phyloP scores from a whole-genome alignment of 208 protist species.

The Leishmania turanica region DNA sequence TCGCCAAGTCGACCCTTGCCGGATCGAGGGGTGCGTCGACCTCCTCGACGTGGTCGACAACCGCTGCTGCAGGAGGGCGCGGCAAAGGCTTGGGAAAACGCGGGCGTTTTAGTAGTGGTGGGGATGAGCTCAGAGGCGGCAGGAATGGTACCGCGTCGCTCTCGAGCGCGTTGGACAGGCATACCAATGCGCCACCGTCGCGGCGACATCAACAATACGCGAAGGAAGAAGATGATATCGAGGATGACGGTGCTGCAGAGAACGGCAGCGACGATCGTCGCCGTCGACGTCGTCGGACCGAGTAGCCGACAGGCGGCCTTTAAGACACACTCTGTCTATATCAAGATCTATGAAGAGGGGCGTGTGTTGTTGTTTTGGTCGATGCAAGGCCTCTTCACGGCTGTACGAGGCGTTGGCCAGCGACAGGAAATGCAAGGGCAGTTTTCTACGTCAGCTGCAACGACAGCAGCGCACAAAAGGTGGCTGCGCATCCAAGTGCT shows the following conservation, averaged over 20 bases:
- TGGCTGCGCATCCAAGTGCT: not conserved
- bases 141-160: not conserved
- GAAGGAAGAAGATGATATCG: conserved; percentile 12
- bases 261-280: conserved; percentile 5
- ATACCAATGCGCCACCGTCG: conserved; percentile 16
- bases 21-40: conserved; percentile 6
- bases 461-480: no score
- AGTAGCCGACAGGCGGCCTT: not conserved
- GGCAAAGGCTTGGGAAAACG: conserved; percentile 17
- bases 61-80: conserved; percentile 1
- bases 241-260: not conserved
- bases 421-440: not conserved
- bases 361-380: no score
- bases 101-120: not conserved
- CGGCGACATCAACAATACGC: conserved; percentile 8
- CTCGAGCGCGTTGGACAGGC: conserved; percentile 12
- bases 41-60: conserved; percentile 7
- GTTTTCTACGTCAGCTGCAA: not conserved
- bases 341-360: not conserved
- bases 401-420: not conserved
- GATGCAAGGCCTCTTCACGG: not conserved
- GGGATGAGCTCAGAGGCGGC: not conserved
- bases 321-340: not conserved
- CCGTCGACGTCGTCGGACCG: conserved; percentile 9
- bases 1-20: conserved; percentile 37